A percentile compares a stretch with the other conserved stretches of the same genome.
Evolutionary conservation across 2,329 filamentous ascomycete species (phyloP).

Genomic region (Elsinoe australis): DNA sequence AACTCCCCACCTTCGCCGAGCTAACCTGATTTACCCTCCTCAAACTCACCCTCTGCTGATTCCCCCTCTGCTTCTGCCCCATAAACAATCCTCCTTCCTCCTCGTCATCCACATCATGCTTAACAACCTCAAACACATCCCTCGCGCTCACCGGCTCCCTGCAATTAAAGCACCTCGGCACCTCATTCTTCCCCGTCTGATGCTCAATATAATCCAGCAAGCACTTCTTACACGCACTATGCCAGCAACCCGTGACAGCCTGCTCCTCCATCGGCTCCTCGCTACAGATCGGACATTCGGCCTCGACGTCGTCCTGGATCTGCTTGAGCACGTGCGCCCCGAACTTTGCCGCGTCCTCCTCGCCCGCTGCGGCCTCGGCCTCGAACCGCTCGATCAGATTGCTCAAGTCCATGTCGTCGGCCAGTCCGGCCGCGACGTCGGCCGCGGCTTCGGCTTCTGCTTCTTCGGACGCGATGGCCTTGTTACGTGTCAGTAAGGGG

Average conservation of each 20-base stretch:
- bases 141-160: constrained; percentile 71
- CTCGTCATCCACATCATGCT: constrained; percentile 55
- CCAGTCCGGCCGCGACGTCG: constrained; percentile 71
- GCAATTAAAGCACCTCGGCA: constrained; percentile 84
- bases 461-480: constrained; percentile 77
- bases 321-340: constrained; percentile 81
- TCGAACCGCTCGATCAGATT: constrained; percentile 80
- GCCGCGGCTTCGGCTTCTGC: constrained; percentile 70
- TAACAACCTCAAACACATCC: constrained; percentile 87
- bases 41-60: constrained; percentile 47
- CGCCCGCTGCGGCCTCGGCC: constrained; percentile 46
- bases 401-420: constrained; percentile 93
- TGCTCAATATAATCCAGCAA: constrained; percentile 85
- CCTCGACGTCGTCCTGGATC: constrained; percentile 79
- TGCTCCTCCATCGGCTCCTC: constrained; percentile 96
- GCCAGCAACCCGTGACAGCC: constrained; percentile 93
- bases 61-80: background rate
- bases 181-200: constrained; percentile 65
- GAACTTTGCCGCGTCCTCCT: constrained; percentile 62
- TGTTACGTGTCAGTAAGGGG: constrained; percentile 79
- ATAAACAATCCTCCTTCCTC: constrained; percentile 22
- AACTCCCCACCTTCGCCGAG: constrained; percentile 78
- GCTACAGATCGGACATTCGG: constrained; percentile 88
- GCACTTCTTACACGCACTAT: constrained; percentile 91
- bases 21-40: constrained; percentile 58